Percentiles rank a stretch among this genome's conserved stretches.
Conservation (phyloP, 345 rosid species). For the Hibiscus trionum region DNA sequence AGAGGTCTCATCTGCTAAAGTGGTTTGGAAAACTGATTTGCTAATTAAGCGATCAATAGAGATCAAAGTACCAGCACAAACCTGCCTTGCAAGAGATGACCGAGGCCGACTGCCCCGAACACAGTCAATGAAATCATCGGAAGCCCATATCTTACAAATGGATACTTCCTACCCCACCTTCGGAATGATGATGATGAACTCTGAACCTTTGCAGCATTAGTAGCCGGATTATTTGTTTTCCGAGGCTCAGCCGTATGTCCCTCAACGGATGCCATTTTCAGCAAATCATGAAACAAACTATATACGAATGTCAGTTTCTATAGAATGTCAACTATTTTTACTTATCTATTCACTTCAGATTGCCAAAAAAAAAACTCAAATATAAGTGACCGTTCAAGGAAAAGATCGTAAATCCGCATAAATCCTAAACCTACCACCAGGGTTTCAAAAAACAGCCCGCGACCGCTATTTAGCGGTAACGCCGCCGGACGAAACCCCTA, state of each 20-base stretch:
- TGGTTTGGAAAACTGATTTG: background rate
- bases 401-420: background rate
- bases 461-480: too few relatives aligned
- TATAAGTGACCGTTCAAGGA: background rate
- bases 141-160: constrained; percentile 84
- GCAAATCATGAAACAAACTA: constrained; percentile 14
- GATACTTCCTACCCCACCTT: constrained; percentile 82
- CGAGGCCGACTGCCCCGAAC: constrained; percentile 70
- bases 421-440: background rate
- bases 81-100: constrained; percentile 96
- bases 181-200: constrained; percentile 36
- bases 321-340: background rate
- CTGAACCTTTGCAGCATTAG: constrained; percentile 15
- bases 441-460: too few relatives aligned
- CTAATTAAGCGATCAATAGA: background rate
- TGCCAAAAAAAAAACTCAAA: background rate
- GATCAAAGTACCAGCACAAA: constrained; percentile 22
- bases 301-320: background rate
- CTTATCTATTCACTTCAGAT: background rate
- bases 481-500: too few relatives aligned
- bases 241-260: constrained; percentile 13
- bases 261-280: constrained; percentile 26
- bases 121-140: constrained; percentile 93
- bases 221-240: constrained; percentile 14
- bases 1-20: background rate